Conservation (phyloP, 805 yeast species). For the Lipomyces spencermartinsiae region DNA sequence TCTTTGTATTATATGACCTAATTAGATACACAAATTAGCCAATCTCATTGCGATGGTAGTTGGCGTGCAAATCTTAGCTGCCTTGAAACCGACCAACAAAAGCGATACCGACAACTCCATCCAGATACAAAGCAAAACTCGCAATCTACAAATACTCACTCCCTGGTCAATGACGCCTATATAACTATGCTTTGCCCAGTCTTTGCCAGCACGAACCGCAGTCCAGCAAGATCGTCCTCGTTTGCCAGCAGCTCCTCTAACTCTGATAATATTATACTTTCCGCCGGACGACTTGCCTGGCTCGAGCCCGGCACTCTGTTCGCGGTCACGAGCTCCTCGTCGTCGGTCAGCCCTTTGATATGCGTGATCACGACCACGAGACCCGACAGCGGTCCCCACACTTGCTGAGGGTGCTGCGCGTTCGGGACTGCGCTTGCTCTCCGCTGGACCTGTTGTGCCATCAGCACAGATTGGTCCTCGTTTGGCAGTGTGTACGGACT, state of each 20-base stretch:
- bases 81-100: background rate
- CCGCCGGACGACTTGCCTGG: constrained; percentile 7
- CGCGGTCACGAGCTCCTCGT: constrained; percentile 10
- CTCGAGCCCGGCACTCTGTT: background rate
- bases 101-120: background rate
- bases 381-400: constrained; percentile 32
- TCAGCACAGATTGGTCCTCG: background rate
- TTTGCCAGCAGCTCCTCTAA: constrained; percentile 28
- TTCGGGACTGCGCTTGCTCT: background rate
- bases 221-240: constrained; percentile 36
- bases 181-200: constrained; percentile 33
- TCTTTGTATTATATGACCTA: background rate
- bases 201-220: constrained; percentile 30
- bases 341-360: constrained; percentile 28
- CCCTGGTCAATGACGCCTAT: constrained; percentile 7
- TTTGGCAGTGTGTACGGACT: background rate
- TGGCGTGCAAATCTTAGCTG: too few relatives aligned
- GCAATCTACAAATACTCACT: background rate
- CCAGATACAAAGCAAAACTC: too few relatives aligned
- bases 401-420: constrained; percentile 9
- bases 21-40: background rate
- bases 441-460: background rate
- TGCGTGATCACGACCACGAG: constrained; percentile 36
- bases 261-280: constrained; percentile 24
- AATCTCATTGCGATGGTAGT: background rate